A percentile compares a stretch with the other conserved stretches of the same genome.
Conservation (phyloP, 1,139 yeast genomes). For the Yamadazyma friedrichii region DNA sequence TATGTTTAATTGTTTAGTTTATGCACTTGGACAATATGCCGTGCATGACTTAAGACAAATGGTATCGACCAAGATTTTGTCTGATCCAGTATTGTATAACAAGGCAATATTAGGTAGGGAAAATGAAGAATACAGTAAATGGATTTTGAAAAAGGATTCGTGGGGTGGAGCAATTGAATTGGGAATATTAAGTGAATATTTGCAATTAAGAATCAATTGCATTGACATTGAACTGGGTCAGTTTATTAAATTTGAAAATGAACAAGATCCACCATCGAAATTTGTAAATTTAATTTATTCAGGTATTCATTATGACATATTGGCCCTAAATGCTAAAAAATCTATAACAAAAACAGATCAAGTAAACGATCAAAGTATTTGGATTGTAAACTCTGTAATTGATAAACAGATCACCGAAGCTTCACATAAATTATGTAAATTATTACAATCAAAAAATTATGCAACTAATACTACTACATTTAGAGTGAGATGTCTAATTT, state of each 20-base stretch:
- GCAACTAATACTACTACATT: constrained; percentile 68
- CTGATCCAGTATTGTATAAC: constrained; percentile 46
- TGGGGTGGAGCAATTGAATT: constrained; percentile 92
- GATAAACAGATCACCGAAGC: constrained; percentile 33
- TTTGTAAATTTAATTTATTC: constrained; percentile 61
- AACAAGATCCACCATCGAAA: constrained; percentile 28
- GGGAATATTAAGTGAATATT: constrained; percentile 57
- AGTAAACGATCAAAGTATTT: constrained; percentile 39
- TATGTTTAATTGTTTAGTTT: constrained; percentile 66
- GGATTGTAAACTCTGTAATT: constrained; percentile 22
- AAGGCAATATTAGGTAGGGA: constrained; percentile 62
- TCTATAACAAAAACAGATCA: constrained; percentile 20
- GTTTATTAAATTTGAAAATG: constrained; percentile 51
- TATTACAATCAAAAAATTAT: constrained; percentile 53
- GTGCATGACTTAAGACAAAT: constrained; percentile 43
- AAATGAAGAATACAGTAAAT: constrained; percentile 49
- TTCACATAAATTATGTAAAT: constrained; percentile 39
- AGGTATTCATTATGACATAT: constrained; percentile 76
- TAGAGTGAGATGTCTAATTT: constrained; percentile 56
- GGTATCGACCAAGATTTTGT: constrained; percentile 46
- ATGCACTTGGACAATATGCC: constrained; percentile 39
- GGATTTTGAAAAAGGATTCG: constrained; percentile 62
- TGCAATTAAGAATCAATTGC: constrained; percentile 56
- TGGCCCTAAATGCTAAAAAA: constrained; percentile 39
- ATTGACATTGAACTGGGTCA: constrained; percentile 68